These are phyloP conservation scores for Alternaria hordeiaustralica DNA, from an alignment of 2,329 filamentous ascomycete genomes.

Conservation along the genomic window DNA sequence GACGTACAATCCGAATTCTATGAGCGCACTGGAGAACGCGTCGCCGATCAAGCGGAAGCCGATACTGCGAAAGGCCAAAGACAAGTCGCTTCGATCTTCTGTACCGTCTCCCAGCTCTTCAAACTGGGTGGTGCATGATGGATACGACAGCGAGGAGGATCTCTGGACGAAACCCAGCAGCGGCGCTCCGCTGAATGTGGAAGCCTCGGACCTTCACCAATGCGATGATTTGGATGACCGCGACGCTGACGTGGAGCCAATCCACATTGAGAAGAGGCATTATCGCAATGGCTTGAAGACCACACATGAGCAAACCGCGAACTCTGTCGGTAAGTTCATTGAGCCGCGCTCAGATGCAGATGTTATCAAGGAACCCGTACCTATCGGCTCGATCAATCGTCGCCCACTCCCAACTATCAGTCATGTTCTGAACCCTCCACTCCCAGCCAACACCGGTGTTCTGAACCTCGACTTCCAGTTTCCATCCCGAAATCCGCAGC, in stretches of 20 bases:
- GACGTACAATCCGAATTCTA: not conserved
- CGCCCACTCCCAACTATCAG: not conserved
- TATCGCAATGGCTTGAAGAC: not conserved
- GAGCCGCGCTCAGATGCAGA: not conserved
- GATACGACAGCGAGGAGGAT: not conserved
- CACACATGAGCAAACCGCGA: not conserved
- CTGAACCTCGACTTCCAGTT: not conserved
- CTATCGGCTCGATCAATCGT: not conserved
- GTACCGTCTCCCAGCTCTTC: not conserved
- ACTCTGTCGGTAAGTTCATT: not conserved
- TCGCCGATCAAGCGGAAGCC: not conserved
- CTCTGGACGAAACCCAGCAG: not conserved
- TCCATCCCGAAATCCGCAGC: rapidly evolving
- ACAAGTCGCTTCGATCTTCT: not conserved
- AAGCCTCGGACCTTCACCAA: not conserved
- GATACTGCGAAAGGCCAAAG: not conserved
- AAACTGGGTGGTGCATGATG: not conserved
- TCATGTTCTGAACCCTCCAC: not conserved
- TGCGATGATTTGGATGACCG: rapidly evolving
- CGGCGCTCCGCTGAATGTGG: too few relatives aligned
- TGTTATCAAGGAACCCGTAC: not conserved
- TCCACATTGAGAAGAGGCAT: not conserved
- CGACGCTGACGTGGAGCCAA: not conserved
- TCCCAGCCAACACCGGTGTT: not conserved
- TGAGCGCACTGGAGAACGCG: not conserved